Evolutionary conservation across 768 basidiomycete genomes (phyloP).

Genomic region (Sporobolomyces phaffii): DNA sequence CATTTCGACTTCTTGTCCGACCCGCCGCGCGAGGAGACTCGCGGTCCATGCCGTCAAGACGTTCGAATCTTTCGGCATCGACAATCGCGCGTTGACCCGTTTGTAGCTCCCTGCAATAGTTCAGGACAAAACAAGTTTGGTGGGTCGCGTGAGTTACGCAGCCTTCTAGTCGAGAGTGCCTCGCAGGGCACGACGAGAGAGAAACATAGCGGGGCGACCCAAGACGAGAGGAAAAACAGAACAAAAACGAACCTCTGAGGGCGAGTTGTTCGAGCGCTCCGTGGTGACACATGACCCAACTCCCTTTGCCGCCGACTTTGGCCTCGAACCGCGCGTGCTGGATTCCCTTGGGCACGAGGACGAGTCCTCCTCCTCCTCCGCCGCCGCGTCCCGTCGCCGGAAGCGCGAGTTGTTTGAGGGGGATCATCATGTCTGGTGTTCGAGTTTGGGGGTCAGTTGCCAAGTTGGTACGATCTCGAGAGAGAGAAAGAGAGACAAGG

Average conservation of each 20-base stretch:
- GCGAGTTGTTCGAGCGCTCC: neutral
- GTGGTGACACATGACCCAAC: constrained; percentile 1
- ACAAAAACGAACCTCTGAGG: no score
- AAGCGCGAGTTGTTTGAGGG: neutral
- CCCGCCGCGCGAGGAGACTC: neutral
- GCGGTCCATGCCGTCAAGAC: neutral
- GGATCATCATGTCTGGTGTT: constrained; percentile 1
- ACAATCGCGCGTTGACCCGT: neutral
- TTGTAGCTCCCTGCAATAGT: neutral
- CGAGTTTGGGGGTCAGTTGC: no score
- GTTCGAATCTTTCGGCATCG: neutral
- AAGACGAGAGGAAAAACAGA: no score
- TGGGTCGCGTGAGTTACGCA: no score
- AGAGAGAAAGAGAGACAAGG: neutral
- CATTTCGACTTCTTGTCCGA: constrained; percentile 11
- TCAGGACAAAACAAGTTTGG: neutral
- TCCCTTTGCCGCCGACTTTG: neutral
- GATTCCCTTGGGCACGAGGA: neutral
- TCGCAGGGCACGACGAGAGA: no score
- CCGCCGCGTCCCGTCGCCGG: no score
- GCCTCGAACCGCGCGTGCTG: constrained; percentile 3
- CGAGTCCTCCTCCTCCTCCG: neutral
- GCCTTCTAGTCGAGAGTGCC: no score
- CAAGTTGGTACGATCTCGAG: no score
- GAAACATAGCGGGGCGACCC: no score